Evolutionary conservation across 257 asterid species (phyloP).

Genomic region (Galeopsis tetrahit): DNA sequence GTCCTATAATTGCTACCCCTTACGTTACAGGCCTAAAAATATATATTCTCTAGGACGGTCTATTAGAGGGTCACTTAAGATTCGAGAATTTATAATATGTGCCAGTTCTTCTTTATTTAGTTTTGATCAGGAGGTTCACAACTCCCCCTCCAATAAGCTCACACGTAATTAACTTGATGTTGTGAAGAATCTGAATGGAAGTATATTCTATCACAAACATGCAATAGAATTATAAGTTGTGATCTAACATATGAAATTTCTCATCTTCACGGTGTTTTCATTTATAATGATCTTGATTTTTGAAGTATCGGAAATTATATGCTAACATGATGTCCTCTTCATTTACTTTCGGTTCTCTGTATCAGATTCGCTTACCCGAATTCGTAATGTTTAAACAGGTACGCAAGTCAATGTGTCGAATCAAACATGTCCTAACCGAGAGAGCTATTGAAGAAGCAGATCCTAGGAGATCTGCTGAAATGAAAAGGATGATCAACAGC

Average conservation of each 20-base stretch:
- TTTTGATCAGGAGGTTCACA: too few relatives aligned
- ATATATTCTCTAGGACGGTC: background rate
- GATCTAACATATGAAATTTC: too few relatives aligned
- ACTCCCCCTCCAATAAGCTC: too few relatives aligned
- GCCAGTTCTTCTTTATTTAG: too few relatives aligned
- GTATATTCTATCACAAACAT: too few relatives aligned
- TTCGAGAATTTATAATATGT: too few relatives aligned
- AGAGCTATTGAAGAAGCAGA: conserved; percentile 95
- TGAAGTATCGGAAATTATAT: background rate
- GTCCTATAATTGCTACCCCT: background rate
- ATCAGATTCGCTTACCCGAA: background rate
- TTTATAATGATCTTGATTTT: background rate
- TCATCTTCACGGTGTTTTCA: background rate
- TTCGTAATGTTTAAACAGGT: conserved; percentile 55
- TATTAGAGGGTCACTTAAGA: background rate
- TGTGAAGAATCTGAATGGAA: too few relatives aligned
- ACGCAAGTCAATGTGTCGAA: conserved; percentile 88
- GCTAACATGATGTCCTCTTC: background rate
- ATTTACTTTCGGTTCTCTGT: background rate
- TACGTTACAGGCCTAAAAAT: background rate
- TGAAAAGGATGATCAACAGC: conserved; percentile 92
- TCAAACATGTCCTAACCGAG: conserved; percentile 93
- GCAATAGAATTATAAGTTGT: too few relatives aligned
- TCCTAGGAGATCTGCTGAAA: conserved; percentile 85
- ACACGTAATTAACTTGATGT: too few relatives aligned